A percentile compares a stretch with the other conserved stretches of the same genome.
Evolutionary conservation across 169 alveolate genomes (phyloP).

Genomic region (Amoebophrya sp.): DNA sequence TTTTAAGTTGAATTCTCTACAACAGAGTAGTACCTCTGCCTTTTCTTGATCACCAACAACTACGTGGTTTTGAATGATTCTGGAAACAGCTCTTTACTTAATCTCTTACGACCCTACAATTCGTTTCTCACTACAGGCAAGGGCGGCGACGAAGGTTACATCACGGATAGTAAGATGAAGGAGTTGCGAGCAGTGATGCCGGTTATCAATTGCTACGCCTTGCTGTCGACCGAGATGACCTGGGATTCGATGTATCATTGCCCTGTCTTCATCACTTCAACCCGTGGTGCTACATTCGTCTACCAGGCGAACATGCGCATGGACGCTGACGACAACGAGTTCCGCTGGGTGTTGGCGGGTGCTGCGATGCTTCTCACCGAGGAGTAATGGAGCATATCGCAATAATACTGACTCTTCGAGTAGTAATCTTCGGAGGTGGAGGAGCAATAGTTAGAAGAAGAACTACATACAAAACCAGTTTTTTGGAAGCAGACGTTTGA

Average conservation of each 20-base stretch:
- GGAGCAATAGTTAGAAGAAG: no score
- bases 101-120: not conserved
- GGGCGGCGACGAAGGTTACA: constrained; percentile 78
- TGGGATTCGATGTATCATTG: constrained; percentile 74
- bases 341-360: constrained; percentile 87
- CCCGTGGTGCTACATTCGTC: constrained; percentile 83
- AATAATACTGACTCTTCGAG: not conserved
- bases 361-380: constrained; percentile 81
- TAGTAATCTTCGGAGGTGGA: no score
- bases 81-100: not conserved
- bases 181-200: constrained; percentile 83
- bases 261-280: constrained; percentile 80
- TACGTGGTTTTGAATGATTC: not conserved
- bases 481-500: no score
- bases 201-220: constrained; percentile 74
- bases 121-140: constrained; percentile 50
- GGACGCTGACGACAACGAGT: constrained; percentile 57
- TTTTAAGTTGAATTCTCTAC: not conserved
- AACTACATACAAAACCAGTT: no score
- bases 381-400: constrained; percentile 53
- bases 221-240: constrained; percentile 67
- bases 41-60: not conserved
- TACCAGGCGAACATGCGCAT: constrained; percentile 60
- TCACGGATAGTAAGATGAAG: constrained; percentile 72
- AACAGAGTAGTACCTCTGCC: not conserved